Evolutionary conservation across 1,139 yeast species (phyloP).

Genomic region (Waltiozyma solani): DNA sequence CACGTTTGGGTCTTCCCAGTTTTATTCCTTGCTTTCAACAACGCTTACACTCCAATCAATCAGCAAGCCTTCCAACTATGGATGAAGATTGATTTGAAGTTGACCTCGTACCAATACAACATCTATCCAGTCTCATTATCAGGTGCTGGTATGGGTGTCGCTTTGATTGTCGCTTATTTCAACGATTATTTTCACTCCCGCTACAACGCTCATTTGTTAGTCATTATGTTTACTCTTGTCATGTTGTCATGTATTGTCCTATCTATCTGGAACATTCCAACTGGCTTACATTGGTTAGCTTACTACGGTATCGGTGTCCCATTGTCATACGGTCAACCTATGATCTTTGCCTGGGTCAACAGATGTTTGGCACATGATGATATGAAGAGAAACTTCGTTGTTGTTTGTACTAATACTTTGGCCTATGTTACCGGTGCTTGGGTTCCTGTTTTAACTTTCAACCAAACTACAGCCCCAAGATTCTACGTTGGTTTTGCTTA

Average conservation of each 20-base stretch:
- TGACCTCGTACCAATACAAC: conserved; percentile 15
- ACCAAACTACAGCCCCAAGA: conserved; percentile 36
- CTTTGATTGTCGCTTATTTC: conserved; percentile 6
- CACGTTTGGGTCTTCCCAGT: conserved; percentile 39
- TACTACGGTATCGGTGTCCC: conserved; percentile 12
- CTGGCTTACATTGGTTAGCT: conserved; percentile 14
- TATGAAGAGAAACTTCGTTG: conserved; percentile 19
- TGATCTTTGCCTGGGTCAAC: conserved; percentile 49
- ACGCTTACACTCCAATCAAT: conserved; percentile 31
- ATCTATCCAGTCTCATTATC: conserved; percentile 12
- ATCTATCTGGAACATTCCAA: conserved; percentile 12
- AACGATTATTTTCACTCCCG: conserved; percentile 8
- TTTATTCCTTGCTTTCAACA: conserved; percentile 39
- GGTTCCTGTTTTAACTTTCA: conserved; percentile 37
- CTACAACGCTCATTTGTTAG: conserved; percentile 4
- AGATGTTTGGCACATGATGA: conserved; percentile 26
- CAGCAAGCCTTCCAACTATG: conserved; percentile 32
- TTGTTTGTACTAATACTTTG: conserved; percentile 14
- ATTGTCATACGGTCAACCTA: conserved; percentile 33
- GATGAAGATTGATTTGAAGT: conserved; percentile 36
- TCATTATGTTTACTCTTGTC: conserved; percentile 6
- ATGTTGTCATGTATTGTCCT: conserved; percentile 6
- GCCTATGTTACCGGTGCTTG: conserved; percentile 17
- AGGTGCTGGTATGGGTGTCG: conserved; percentile 13
- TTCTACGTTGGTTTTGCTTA: conserved; percentile 41